phyloP scores from a whole-genome alignment of 2,329 filamentous ascomycete genomes.

The Scedosporium aurantiacum region DNA sequence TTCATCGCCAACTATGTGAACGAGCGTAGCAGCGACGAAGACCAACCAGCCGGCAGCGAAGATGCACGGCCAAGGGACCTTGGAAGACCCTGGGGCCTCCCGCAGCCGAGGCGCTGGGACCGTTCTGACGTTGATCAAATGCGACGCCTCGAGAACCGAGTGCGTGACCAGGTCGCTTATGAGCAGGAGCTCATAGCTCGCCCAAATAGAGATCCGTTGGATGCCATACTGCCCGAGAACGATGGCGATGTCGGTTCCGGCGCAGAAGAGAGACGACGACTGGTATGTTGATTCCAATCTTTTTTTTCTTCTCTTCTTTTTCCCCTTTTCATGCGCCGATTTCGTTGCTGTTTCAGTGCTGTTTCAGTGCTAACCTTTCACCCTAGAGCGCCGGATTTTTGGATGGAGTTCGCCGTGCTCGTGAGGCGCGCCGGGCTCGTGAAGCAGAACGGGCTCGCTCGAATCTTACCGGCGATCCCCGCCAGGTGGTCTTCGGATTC shows the following conservation, averaged over 20 bases:
- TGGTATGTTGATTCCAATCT: neutral
- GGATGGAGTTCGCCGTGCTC: neutral
- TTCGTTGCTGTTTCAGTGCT: neutral
- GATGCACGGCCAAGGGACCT: neutral
- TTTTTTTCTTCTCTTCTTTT: no score
- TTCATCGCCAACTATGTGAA: conserved; percentile 4
- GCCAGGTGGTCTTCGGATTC: neutral
- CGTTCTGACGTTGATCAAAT: neutral
- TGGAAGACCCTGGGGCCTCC: neutral
- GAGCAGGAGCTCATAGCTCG: neutral
- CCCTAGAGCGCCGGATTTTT: neutral
- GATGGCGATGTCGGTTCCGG: neutral
- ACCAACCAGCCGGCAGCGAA: neutral
- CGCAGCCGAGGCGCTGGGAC: neutral
- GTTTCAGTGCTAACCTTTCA: neutral
- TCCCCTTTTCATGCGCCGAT: neutral
- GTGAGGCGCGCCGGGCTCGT: neutral
- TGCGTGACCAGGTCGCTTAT: neutral
- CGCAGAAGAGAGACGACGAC: neutral
- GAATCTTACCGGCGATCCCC: neutral
- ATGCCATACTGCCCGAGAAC: neutral
- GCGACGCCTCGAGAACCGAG: neutral
- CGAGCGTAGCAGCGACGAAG: conserved; percentile 2
- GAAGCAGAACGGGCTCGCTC: neutral
- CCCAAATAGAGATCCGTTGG: neutral